A percentile compares a stretch with the other conserved stretches of the same genome.
Evolutionary conservation across 2,329 filamentous ascomycete species (phyloP).

Genomic region (Teratosphaeria zuluensis): DNA sequence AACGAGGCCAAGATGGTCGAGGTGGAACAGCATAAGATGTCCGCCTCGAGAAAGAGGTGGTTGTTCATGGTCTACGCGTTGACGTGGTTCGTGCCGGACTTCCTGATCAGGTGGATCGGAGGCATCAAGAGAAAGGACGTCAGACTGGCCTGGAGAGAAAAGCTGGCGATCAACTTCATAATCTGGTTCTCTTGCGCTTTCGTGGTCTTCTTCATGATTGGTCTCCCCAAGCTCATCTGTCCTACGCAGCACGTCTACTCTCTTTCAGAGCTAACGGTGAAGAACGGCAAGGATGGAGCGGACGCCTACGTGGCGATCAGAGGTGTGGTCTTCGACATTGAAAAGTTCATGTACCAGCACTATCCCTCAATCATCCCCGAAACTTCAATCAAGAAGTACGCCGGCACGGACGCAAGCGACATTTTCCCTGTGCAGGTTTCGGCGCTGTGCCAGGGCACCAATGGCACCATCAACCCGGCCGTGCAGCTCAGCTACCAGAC

Average conservation of each 20-base stretch:
- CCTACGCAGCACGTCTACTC: conserved; percentile 86
- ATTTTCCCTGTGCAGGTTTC: conserved; percentile 93
- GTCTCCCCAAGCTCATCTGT: conserved; percentile 80
- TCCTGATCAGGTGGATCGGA: conserved; percentile 65
- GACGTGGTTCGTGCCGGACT: conserved; percentile 82
- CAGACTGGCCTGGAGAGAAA: conserved; percentile 88
- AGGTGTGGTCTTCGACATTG: conserved; percentile 79
- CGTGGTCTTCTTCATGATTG: conserved; percentile 79
- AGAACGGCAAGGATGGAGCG: conserved; percentile 60
- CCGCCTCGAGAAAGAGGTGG: conserved; percentile 80
- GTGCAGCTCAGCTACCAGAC: conserved; percentile 79
- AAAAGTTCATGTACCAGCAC: conserved; percentile 61
- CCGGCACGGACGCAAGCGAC: conserved; percentile 73
- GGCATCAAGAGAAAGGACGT: conserved; percentile 89
- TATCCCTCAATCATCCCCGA: conserved; percentile 58
- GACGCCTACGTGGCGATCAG: conserved; percentile 70
- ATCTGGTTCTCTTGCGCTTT: conserved; percentile 81
- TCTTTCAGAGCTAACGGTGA: conserved; percentile 60
- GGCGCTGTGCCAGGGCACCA: conserved; percentile 72
- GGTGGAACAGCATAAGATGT: conserved; percentile 74
- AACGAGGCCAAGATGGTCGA: conserved; percentile 85
- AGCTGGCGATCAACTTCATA: conserved; percentile 93
- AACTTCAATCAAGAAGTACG: conserved; percentile 65
- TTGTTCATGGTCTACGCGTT: conserved; percentile 71
- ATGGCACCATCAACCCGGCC: conserved; percentile 55